phyloP scores from a whole-genome alignment of 2,329 filamentous ascomycete species.

The Acrodontium crateriforme region DNA sequence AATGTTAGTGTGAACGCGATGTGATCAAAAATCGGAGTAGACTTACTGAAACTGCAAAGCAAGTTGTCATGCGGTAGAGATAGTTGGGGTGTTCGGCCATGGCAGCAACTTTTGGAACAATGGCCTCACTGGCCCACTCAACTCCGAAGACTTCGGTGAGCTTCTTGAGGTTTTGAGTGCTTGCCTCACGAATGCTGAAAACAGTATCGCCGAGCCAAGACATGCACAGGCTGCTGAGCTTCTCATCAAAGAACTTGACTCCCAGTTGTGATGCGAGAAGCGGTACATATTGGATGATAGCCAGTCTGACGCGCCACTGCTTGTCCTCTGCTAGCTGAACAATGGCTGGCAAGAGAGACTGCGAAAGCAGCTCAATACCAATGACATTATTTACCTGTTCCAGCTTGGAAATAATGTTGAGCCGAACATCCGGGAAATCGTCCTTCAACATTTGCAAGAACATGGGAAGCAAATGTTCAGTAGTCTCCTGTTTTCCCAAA shows the following conservation, averaged over 20 bases:
- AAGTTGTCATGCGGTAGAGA: conserved; percentile 99
- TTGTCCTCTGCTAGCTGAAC: conserved; percentile 97
- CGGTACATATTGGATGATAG: conserved; percentile 98
- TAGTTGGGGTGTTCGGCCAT: conserved; percentile 99
- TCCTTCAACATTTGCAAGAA: conserved; percentile 99
- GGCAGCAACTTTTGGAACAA: conserved; percentile 95
- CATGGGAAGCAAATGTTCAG: conserved; percentile 93
- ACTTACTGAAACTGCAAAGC: conserved; percentile 93
- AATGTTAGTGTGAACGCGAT: conserved; percentile 6
- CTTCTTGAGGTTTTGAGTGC: conserved; percentile 95
- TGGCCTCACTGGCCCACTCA: conserved; percentile 91
- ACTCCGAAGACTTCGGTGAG: conserved; percentile 97
- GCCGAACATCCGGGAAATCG: conserved; percentile 91
- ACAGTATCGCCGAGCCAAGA: conserved; percentile 96
- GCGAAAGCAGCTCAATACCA: conserved; percentile 89
- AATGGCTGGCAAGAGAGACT: conserved; percentile 91
- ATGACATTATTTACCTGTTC: conserved; percentile 98
- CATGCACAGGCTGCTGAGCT: conserved; percentile 92
- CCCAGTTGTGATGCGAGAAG: conserved; percentile 89
- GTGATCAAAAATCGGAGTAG: neutral
- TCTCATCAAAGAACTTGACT: conserved; percentile 96
- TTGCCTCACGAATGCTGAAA: conserved; percentile 95
- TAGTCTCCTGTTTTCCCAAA: conserved; percentile 96
- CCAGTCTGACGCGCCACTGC: conserved; percentile 94
- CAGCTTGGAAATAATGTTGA: conserved; percentile 99